These are phyloP conservation scores for Parastagonospora nodorum DNA, from an alignment of 2,329 filamentous ascomycete genomes.

Conservation along the genomic window DNA sequence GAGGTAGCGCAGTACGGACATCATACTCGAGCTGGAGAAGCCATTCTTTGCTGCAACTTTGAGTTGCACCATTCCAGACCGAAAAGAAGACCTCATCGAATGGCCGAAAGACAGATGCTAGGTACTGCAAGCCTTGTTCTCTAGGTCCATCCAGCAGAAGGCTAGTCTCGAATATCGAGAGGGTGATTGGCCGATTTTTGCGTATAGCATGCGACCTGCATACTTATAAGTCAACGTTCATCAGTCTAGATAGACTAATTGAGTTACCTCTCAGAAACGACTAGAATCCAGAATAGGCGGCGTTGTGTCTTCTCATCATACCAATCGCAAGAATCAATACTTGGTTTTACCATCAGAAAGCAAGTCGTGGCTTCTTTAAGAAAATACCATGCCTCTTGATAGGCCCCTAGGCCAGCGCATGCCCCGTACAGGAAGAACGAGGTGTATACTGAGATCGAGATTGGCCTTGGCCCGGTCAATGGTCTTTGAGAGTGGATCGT, in stretches of 20 bases:
- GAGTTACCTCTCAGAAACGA: slow-evolving; percentile 32
- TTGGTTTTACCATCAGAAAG: slow-evolving; percentile 27
- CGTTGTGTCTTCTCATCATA: slow-evolving; percentile 14
- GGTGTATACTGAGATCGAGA: slow-evolving; percentile 59
- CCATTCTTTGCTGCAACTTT: slow-evolving; percentile 62
- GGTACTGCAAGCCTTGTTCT: slow-evolving; percentile 58
- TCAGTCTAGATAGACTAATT: background rate
- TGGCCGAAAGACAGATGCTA: slow-evolving; percentile 67
- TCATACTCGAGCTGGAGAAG: slow-evolving; percentile 66
- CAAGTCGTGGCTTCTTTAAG: slow-evolving; percentile 77
- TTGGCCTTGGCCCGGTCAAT: slow-evolving; percentile 23
- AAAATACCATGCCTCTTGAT: slow-evolving; percentile 80
- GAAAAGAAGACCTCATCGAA: slow-evolving; percentile 69
- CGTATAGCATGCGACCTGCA: slow-evolving; percentile 71
- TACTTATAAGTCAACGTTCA: slow-evolving; percentile 22
- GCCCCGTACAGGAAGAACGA: slow-evolving; percentile 80
- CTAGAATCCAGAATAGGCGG: slow-evolving; percentile 30
- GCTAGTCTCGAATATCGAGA: slow-evolving; percentile 71
- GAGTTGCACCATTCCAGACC: slow-evolving; percentile 69
- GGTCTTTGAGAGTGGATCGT: slow-evolving; percentile 26
- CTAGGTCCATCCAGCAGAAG: slow-evolving; percentile 65
- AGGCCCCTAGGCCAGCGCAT: slow-evolving; percentile 72
- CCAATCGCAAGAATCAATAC: slow-evolving; percentile 10
- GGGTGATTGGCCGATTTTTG: slow-evolving; percentile 69
- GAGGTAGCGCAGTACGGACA: slow-evolving; percentile 60